Evolutionary conservation across 371 early-diverging fungal genomes (phyloP), one percentile per base, ranked within the genome.

Genomic region (Mortierella sp.): DNA sequence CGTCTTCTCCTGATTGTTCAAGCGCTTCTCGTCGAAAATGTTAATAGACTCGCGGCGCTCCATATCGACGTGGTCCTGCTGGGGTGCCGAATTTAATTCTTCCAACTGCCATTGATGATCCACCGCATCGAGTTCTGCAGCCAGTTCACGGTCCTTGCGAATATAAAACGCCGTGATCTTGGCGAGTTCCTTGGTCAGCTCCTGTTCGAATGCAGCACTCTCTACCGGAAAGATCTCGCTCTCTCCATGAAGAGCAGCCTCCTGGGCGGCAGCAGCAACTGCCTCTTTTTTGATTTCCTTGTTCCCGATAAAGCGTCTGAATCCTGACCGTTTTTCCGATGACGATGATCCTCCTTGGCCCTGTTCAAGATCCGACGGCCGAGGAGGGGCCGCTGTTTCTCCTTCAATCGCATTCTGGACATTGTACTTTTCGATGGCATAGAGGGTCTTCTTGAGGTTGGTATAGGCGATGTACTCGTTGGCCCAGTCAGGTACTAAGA

Each of bases 151-250:
- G 81, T 98, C 97, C 82, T 96, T 97, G 72, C 93, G 92, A 11
- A 88, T 80, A 87, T 98, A 98, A 80, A 98, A 98, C 51, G 89
- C 87, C 46, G 91, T 91, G 75, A 98, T 95, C 88, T 95, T 95
- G 76, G 91, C 91, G 29, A 98, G 88, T 71, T 98, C 96, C 75
- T 93, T 92, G 83, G 97, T 95, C 7, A 96, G 87, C 3, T 75
- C 79, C 1, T 68, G 82, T 63, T 85, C 86, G 65, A 85, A 85
- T 14, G 82, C 86, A 1, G 82, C 86, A 24, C 82, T 82, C 75
- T 85, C 86, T 16, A 79, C 75, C 21, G 86, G 86, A 70, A 85
- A 85, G 44, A 85, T 85, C 44, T 79, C 74, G 71, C 79, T 77
- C 44, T 75, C 82, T 38, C 75, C 78, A 54, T 81, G 81, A 18